phyloP scores from a whole-genome alignment of 179 eudicot genomes.

The Dionaea muscipula region DNA sequence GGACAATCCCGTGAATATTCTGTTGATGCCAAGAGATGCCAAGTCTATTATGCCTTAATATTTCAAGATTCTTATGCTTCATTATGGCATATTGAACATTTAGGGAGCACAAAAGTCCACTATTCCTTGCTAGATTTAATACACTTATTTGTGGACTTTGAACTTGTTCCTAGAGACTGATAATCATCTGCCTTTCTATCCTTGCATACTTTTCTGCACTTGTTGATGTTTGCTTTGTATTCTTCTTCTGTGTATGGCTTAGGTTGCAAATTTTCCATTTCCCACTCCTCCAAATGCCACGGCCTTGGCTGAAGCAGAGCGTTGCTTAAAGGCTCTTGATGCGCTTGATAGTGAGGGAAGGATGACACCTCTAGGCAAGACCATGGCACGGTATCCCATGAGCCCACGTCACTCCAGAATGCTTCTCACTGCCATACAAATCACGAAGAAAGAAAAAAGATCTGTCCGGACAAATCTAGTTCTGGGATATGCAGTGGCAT shows the following conservation, averaged over 20 bases:
- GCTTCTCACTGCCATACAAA: slow-evolving; percentile 70
- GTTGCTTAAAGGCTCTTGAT: slow-evolving; percentile 68
- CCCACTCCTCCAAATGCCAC: slow-evolving; percentile 63
- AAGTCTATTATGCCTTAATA: not conserved
- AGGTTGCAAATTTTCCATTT: slow-evolving; percentile 87
- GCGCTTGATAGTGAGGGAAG: slow-evolving; percentile 64
- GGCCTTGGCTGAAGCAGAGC: slow-evolving; percentile 56
- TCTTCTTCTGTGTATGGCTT: slow-evolving; percentile 9
- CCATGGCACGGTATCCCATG: slow-evolving; percentile 83
- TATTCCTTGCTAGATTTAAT: no score
- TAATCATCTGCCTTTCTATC: not conserved
- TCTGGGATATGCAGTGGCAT: slow-evolving; percentile 67
- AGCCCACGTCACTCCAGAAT: slow-evolving; percentile 78
- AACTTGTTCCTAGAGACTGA: no score
- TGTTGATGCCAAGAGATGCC: not conserved
- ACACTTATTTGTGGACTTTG: no score
- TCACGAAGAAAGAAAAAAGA: slow-evolving; percentile 25
- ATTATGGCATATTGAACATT: not conserved
- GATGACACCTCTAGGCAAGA: slow-evolving; percentile 66
- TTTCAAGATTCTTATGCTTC: not conserved
- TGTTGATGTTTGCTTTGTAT: slow-evolving; percentile 7
- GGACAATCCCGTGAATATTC: no score
- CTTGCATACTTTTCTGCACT: not conserved
- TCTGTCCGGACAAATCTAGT: slow-evolving; percentile 40
- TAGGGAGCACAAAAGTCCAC: no score